Conservation (phyloP, 2,329 filamentous ascomycete species). For the Sclerotinia trifoliorum region DNA sequence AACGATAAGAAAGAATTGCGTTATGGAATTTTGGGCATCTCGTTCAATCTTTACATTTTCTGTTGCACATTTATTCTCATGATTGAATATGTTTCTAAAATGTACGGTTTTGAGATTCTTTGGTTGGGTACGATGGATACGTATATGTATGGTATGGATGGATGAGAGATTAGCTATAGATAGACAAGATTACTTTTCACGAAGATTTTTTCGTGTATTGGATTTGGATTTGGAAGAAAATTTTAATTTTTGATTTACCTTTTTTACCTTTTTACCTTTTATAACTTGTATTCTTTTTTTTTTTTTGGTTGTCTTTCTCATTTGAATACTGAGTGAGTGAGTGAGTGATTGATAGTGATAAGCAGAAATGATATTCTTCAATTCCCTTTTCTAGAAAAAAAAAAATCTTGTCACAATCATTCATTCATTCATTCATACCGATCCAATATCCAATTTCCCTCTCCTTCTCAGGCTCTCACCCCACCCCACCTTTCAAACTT, state of each 20-base stretch:
- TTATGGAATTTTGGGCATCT: slow-evolving; percentile 7
- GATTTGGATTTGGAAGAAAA: slow-evolving; percentile 3
- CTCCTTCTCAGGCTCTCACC: no score
- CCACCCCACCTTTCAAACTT: no score
- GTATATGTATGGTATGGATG: not conserved
- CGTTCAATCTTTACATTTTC: not conserved
- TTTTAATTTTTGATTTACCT: slow-evolving; percentile 1
- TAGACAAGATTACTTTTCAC: not conserved
- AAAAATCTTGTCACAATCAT: no score
- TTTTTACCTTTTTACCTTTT: not conserved
- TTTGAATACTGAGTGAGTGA: no score
- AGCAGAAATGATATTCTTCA: no score
- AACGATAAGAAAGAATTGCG: not conserved
- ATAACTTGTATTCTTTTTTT: no score
- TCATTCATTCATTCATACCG: no score
- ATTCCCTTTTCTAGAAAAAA: no score
- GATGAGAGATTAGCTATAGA: not conserved
- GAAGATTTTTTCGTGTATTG: not conserved
- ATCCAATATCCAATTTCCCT: no score
- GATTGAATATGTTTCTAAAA: not conserved
- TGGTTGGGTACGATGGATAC: not conserved
- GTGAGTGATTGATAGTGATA: no score
- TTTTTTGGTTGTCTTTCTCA: no score
- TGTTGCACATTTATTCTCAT: not conserved
- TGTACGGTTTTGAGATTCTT: not conserved